These are phyloP conservation scores for Tulasnella sp. DNA, from an alignment of 768 basidiomycete species.

Conservation along the genomic window DNA sequence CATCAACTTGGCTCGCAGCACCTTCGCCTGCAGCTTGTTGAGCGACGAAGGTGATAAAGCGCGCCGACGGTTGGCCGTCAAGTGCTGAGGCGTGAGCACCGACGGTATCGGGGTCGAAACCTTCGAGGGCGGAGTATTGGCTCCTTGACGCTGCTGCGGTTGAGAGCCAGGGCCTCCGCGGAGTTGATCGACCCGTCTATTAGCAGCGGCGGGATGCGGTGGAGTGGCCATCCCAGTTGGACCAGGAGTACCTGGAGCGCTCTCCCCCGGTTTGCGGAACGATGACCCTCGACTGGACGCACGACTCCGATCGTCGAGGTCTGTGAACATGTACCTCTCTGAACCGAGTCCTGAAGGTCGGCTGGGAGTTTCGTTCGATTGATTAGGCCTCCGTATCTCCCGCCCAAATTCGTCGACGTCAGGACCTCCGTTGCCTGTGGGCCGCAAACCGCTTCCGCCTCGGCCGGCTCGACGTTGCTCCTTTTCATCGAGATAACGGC, in stretches of 20 bases:
- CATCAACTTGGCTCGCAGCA: slow-evolving; percentile 88
- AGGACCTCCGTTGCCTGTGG: slow-evolving; percentile 46
- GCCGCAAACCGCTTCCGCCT: slow-evolving; percentile 40
- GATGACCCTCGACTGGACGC: slow-evolving; percentile 81
- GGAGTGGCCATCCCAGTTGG: slow-evolving; percentile 41
- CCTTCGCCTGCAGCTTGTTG: slow-evolving; percentile 91
- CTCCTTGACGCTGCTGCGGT: neutral
- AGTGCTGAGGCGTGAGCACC: slow-evolving; percentile 75
- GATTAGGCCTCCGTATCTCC: slow-evolving; percentile 47
- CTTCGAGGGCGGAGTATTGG: slow-evolving; percentile 30
- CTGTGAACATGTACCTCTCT: slow-evolving; percentile 65
- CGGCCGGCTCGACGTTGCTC: slow-evolving; percentile 57
- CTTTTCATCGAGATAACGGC: slow-evolving; percentile 81
- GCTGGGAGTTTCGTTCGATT: slow-evolving; percentile 45
- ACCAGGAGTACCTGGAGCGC: slow-evolving; percentile 61
- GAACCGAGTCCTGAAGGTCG: slow-evolving; percentile 37
- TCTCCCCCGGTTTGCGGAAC: slow-evolving; percentile 79
- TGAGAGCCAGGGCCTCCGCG: slow-evolving; percentile 52
- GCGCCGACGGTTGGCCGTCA: slow-evolving; percentile 44
- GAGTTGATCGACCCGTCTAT: slow-evolving; percentile 63
- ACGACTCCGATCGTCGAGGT: slow-evolving; percentile 53
- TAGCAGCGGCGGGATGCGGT: slow-evolving; percentile 45
- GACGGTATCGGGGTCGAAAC: slow-evolving; percentile 85
- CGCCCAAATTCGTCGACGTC: slow-evolving; percentile 43
- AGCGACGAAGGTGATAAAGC: slow-evolving; percentile 68